Conservation (phyloP, 768 basidiomycete genomes). For the Chalciporus sphaerocephalus region DNA sequence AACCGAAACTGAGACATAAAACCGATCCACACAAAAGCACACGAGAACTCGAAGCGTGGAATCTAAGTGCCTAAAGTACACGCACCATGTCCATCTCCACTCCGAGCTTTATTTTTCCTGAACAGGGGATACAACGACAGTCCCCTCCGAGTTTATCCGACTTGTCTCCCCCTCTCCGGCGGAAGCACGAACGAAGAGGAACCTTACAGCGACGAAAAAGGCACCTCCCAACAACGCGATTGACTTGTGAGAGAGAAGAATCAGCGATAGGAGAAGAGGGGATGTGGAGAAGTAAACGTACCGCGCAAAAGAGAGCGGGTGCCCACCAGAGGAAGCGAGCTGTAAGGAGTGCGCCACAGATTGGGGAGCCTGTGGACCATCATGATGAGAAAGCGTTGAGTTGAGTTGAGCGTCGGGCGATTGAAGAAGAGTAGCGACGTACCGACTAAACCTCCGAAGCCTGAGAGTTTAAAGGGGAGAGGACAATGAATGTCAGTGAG, state of each 20-base stretch:
- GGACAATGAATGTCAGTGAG: background rate
- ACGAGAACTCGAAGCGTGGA: no score
- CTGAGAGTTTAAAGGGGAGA: conserved; percentile 4
- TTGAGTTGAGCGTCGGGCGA: background rate
- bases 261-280: background rate
- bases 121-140: no score
- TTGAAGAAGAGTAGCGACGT: background rate
- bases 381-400: no score
- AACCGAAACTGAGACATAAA: no score
- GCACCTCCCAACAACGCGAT: conserved; percentile 2
- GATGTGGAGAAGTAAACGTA: conserved; percentile 9
- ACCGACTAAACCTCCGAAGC: conserved; percentile 23
- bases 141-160: background rate
- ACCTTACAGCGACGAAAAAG: conserved; percentile 15
- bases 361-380: conserved; percentile 49
- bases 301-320: conserved; percentile 49
- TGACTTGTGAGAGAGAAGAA: conserved; percentile 1
- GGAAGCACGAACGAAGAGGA: background rate
- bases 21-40: no score
- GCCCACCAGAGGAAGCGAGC: conserved; percentile 52
- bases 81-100: no score
- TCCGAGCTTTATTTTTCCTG: no score
- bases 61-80: no score
- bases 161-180: background rate
- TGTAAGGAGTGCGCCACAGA: conserved; percentile 53